These are phyloP conservation scores for Rutidosis leptorrhynchoides DNA, from an alignment of 129 eudicot species.

Conservation along the genomic window DNA sequence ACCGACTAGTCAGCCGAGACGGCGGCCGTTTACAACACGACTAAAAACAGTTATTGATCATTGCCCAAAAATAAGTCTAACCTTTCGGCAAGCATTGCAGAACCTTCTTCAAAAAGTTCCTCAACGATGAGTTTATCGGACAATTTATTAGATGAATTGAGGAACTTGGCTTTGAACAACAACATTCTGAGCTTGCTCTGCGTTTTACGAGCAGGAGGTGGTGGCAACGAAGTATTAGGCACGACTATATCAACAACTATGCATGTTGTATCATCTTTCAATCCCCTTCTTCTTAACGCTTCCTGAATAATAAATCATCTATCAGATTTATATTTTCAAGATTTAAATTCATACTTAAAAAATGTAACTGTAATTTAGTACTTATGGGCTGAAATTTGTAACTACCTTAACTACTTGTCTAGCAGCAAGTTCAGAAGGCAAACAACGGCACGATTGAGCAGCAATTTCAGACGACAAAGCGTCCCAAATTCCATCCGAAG, in stretches of 20 bases:
- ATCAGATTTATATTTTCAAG: slow-evolving; percentile 13
- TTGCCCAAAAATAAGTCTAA: too few species aligned
- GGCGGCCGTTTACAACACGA: too few species aligned
- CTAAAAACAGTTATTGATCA: too few species aligned
- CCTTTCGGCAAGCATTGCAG: slow-evolving; percentile 92
- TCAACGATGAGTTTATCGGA: slow-evolving; percentile 68
- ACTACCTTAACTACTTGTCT: slow-evolving; percentile 76
- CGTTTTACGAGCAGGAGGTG: slow-evolving; percentile 48
- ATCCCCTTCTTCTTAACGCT: slow-evolving; percentile 66
- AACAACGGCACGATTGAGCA: slow-evolving; percentile 64
- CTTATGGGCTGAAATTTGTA: neutral
- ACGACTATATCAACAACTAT: slow-evolving; percentile 78
- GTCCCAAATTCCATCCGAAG: slow-evolving; percentile 93
- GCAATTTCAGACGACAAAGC: slow-evolving; percentile 67
- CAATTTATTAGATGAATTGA: slow-evolving; percentile 37
- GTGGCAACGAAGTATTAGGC: slow-evolving; percentile 48
- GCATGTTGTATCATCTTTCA: slow-evolving; percentile 87
- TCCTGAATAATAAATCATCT: slow-evolving; percentile 42
- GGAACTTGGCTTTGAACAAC: slow-evolving; percentile 51
- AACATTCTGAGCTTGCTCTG: slow-evolving; percentile 48
- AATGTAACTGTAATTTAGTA: neutral
- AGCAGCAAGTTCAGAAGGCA: slow-evolving; percentile 92
- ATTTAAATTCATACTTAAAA: neutral
- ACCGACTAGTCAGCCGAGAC: too few species aligned
- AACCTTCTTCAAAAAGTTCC: slow-evolving; percentile 87